These are phyloP conservation scores for Diatrype stigma DNA, from an alignment of 2,329 filamentous ascomycete species.

Conservation along the genomic window DNA sequence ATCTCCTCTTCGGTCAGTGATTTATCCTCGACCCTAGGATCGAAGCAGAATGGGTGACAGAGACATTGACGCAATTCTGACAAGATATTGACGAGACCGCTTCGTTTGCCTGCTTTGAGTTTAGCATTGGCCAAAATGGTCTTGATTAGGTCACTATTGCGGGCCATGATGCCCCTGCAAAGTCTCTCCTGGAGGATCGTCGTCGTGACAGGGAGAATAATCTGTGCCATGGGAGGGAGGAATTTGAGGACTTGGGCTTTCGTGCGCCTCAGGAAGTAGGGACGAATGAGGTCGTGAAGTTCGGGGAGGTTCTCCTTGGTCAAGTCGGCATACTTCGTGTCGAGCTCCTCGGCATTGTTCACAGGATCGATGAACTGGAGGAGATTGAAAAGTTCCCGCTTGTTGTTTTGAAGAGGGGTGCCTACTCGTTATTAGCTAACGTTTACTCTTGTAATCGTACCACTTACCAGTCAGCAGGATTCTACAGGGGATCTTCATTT, in stretches of 20 bases:
- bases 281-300: constrained; percentile 78
- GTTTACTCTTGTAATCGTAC: not conserved
- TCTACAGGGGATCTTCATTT: constrained; percentile 76
- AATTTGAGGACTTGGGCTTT: constrained; percentile 90
- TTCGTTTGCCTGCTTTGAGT: constrained; percentile 66
- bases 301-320: constrained; percentile 77
- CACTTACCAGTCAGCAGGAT: constrained; percentile 69
- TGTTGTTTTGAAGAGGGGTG: constrained; percentile 93
- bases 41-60: constrained; percentile 96
- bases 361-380: constrained; percentile 83
- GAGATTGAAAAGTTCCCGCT: constrained; percentile 92
- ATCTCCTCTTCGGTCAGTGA: constrained; percentile 54
- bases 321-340: constrained; percentile 71
- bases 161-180: constrained; percentile 87
- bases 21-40: constrained; percentile 80
- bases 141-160: constrained; percentile 83
- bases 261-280: constrained; percentile 68
- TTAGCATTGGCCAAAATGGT: constrained; percentile 72
- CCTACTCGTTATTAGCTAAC: constrained; percentile 28
- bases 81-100: constrained; percentile 86
- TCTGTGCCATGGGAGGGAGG: constrained; percentile 86
- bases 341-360: constrained; percentile 66
- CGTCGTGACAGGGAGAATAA: constrained; percentile 96
- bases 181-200: constrained; percentile 88
- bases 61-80: constrained; percentile 93